phyloP scores from a whole-genome alignment of 805 yeast species.

The Ascoidea tarda region DNA sequence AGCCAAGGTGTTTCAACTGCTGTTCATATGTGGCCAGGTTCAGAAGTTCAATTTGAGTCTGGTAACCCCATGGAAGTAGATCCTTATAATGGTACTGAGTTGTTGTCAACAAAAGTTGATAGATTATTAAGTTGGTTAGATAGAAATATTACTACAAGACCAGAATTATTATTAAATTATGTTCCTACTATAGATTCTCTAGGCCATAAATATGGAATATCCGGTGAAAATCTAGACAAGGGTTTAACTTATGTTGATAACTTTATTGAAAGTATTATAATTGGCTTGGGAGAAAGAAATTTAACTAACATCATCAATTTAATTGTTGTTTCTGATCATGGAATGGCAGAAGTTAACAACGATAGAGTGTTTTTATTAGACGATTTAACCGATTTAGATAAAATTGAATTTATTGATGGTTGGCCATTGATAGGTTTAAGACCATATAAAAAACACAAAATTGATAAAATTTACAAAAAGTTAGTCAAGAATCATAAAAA shows the following conservation, averaged over 20 bases:
- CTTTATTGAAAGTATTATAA: constrained; percentile 35
- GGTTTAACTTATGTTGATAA: constrained; percentile 54
- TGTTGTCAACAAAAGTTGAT: constrained; percentile 39
- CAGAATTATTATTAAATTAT: constrained; percentile 64
- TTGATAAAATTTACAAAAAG: constrained; percentile 32
- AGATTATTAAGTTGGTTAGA: constrained; percentile 60
- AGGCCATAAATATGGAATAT: constrained; percentile 63
- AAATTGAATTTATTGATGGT: constrained; percentile 56
- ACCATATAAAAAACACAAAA: constrained; percentile 28
- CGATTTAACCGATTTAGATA: constrained; percentile 41
- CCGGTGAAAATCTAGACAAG: constrained; percentile 38
- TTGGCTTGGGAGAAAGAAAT: constrained; percentile 38
- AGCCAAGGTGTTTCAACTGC: constrained; percentile 49
- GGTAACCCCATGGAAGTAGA: constrained; percentile 43
- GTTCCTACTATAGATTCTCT: constrained; percentile 73
- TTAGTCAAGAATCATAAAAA: constrained; percentile 20
- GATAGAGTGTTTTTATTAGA: constrained; percentile 59
- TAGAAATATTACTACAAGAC: constrained; percentile 35
- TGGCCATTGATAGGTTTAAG: constrained; percentile 80
- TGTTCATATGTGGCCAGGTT: constrained; percentile 97
- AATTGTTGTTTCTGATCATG: constrained; percentile 78
- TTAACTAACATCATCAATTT: constrained; percentile 56
- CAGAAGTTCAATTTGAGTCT: constrained; percentile 48
- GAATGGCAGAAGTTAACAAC: constrained; percentile 80
- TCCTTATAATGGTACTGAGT: constrained; percentile 49